Evolutionary conservation across 2,329 filamentous ascomycete species (phyloP).

Genomic region (Zalaria obscura): DNA sequence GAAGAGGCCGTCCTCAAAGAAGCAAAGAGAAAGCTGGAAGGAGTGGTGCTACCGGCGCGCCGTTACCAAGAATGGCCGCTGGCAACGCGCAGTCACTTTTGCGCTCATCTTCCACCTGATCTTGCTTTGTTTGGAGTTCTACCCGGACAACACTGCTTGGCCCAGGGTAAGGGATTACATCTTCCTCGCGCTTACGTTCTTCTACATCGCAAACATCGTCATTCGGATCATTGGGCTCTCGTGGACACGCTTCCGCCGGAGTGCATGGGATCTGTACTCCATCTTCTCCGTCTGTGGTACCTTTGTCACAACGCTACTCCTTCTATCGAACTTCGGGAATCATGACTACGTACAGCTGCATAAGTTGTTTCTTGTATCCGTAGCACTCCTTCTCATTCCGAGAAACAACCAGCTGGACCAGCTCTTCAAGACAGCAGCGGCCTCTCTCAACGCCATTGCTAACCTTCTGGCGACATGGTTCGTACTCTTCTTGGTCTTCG

Average conservation of each 20-base stretch:
- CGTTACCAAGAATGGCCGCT: slow-evolving; percentile 83
- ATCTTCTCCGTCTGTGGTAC: slow-evolving; percentile 66
- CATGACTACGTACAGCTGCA: slow-evolving; percentile 65
- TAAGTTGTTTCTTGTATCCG: slow-evolving; percentile 85
- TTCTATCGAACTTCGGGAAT: slow-evolving; percentile 44
- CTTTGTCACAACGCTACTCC: slow-evolving; percentile 67
- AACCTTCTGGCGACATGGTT: slow-evolving; percentile 96
- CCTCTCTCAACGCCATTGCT: slow-evolving; percentile 76
- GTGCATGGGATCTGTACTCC: slow-evolving; percentile 91
- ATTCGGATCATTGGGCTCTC: slow-evolving; percentile 80
- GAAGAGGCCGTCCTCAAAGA: slow-evolving; percentile 72
- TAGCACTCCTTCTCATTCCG: slow-evolving; percentile 81
- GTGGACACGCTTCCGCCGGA: slow-evolving; percentile 81
- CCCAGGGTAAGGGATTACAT: slow-evolving; percentile 52
- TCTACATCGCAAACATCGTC: slow-evolving; percentile 70
- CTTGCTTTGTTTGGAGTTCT: slow-evolving; percentile 74
- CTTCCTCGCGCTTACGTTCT: slow-evolving; percentile 67
- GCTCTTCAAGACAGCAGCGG: slow-evolving; percentile 95
- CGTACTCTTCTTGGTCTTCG: slow-evolving; percentile 88
- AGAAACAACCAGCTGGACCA: slow-evolving; percentile 95
- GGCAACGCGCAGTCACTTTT: slow-evolving; percentile 71
- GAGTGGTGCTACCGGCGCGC: slow-evolving; percentile 92
- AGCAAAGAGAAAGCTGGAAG: slow-evolving; percentile 63
- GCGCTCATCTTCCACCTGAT: slow-evolving; percentile 72
- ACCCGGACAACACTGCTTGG: slow-evolving; percentile 60